These are phyloP conservation scores for Selaginella tamariscina DNA, from an alignment of 75 land plant species.

Conservation along the genomic window DNA sequence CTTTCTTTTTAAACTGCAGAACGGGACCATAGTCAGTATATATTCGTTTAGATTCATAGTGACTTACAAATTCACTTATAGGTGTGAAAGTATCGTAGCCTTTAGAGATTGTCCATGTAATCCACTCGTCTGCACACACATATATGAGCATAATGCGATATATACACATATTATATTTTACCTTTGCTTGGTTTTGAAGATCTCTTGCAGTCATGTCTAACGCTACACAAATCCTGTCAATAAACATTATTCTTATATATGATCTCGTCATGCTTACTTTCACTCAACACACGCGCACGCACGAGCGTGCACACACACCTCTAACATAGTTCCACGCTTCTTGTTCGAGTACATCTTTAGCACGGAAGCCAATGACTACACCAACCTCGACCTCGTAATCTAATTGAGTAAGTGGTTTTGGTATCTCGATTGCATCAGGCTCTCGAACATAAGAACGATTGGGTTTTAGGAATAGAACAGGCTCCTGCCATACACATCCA, in stretches of 20 bases:
- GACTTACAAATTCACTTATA: slow-evolving; percentile 73
- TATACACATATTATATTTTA: slow-evolving; percentile 12
- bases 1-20: neutral
- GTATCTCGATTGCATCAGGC: slow-evolving; percentile 75
- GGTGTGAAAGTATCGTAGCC: slow-evolving; percentile 97
- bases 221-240: slow-evolving; percentile 81
- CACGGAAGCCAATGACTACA: slow-evolving; percentile 74
- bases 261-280: too few relatives aligned
- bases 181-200: slow-evolving; percentile 81
- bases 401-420: slow-evolving; percentile 51
- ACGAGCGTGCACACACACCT: too few relatives aligned
- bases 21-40: neutral
- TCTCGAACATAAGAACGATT: slow-evolving; percentile 75
- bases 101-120: slow-evolving; percentile 93
- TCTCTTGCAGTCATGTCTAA: slow-evolving; percentile 97
- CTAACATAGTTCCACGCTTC: slow-evolving; percentile 76
- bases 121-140: slow-evolving; percentile 45
- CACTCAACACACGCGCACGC: too few relatives aligned
- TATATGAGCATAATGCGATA: neutral
- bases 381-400: slow-evolving; percentile 87
- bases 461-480: slow-evolving; percentile 84
- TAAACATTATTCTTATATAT: neutral
- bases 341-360: slow-evolving; percentile 61
- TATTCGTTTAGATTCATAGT: neutral
- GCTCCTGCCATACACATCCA: too few relatives aligned